Evolutionary conservation across 2,329 filamentous ascomycete genomes (phyloP), one percentile per base, ranked within the genome.

Genomic region (Fusarium sp.): DNA sequence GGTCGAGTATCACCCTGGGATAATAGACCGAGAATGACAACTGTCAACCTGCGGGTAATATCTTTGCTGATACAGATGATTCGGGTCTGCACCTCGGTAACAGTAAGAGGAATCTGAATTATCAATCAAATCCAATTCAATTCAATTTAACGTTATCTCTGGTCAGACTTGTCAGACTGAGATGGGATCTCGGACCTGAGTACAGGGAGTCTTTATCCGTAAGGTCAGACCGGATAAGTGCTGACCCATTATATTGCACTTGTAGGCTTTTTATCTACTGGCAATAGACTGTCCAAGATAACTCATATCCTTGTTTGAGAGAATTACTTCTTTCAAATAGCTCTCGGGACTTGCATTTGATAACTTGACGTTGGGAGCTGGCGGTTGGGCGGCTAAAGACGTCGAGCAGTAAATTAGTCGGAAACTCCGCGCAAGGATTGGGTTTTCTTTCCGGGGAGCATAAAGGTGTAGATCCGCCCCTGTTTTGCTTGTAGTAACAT

Each of bases 371-470:
- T 18, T 52, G 49, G 66, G 28, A 39, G 52, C 48, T 54, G 23
- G 39, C 54, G 37, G 54, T 54, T 65, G 37, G 43, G 57, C 67
- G 63, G 54, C 67, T 58, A 57, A 56, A 46, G 48, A 48, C 30
- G 45, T 31, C 63, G 41, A 65, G 58, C 34, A 19, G 8, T 61
- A 51, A 23, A 53, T 53, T 52, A 56, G 48, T 48, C 54, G 58
- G 67, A 71, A 65, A 56, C 65, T 58, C 67, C 67, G 65, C 62
- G 18, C 51, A 61, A 41, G 63, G 53, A 51, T 56, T 13, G 34
- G 19, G 28, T 52, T 28, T 37, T 67, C 50, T 45, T 46, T 31
- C 31, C 41, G 65, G 65, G 55, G 21, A 64, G 46, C 51, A 56
- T 70, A 31, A 57, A 70, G 41, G 31, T 19, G 49, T 41, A 62